Evolutionary conservation across 768 basidiomycete species (phyloP), one percentile per base, ranked within the genome.

Genomic region (Podaxis sp.): DNA sequence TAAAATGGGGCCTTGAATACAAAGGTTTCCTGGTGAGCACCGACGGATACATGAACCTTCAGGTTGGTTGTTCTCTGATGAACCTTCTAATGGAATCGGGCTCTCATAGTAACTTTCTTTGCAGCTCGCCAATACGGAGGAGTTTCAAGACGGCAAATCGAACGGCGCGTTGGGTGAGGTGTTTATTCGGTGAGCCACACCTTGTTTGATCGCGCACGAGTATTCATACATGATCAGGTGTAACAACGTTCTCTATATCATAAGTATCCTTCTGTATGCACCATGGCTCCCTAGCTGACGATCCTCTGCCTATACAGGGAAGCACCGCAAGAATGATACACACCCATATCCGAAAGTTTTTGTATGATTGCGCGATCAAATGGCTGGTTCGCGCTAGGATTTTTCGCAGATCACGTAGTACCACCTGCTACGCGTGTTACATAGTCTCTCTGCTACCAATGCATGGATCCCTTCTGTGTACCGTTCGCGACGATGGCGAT

Each of bases 1-100:
- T 99, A 71, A 99, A 99, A 80, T 99, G 97, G 97, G 97, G 97
- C 65, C 83, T 98, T 56, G 95, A 99, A 73, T 99, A 99, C 84
- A 97, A 95, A 80, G 97, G 97, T 48, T 99, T 97, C 80, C 84
- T 99, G 66, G 97, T 99, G 68, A 96, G 93, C 71, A 98, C 97
- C 6, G 97, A 99, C 76, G 94, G 94, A 12, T 99, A 97, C 80
- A 99, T 99, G 97, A 99, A 99, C 75, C 86, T 99, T 52, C 97
- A 99, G 83, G 96, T 93, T 69, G 64, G 80, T 73, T 39, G 63
- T 38, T 56, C 59, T 11, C 42, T 3, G 42, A 55, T 4, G 42
- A 55, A 33, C 12, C 38, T 44, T 51, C 12, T 3, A 51, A 51
- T 26, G 7, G 2, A 9, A 11, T 51, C 11, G 13, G 22, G n/a